Base-by-base conservation (phyloP, 192 early-diverging fungal species). In the Paraglomus brasilianum region DNA sequence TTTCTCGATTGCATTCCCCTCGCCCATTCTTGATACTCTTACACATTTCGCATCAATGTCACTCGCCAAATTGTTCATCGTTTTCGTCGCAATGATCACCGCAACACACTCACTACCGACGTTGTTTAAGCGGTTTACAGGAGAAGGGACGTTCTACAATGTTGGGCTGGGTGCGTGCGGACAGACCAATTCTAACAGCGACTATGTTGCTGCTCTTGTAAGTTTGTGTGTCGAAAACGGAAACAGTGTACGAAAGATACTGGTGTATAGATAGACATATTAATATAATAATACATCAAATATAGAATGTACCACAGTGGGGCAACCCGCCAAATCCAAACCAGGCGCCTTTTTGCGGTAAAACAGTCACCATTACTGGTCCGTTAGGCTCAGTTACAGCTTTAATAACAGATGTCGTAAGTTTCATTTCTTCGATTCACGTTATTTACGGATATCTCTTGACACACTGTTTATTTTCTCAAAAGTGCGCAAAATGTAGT, bases 91-190 rank as follows among this genome's bases (percentile, higher is more conserved):
- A 1, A 30, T 30, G 30, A 30, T 30, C 30, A 30, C 30, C 30
- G 30, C 30, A 2, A 3, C 3, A 30, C 3, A 30, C 30, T 30
- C 30, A 3, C 30, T 30, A 30, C 30, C 30, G n/a, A n/a, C n/a
- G 30, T 3, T 30, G 30, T 30, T 30, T 3, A 30, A 1, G 21
- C 48, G 3, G 4, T 86, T 74, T 70, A 46, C 66, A 9, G 86
- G 86, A 11, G 82, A 88, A 30, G 86, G 83, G 13, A 88, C 86
- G 0, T 88, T 70, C 42, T 88, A 77, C 38, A 75, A 74, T 44
- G 66, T 79, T 30, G 86, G 86, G 4, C 67, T 82, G 5, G 84
- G 86, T 5, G 80, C 86, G 0, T 88, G 86, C 65, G 86, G 86
- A 7, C 17, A 56, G 14, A 66, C 49, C 13, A 79, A 85, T 66